Percentiles rank a stretch among this genome's conserved stretches.
phyloP scores from a whole-genome alignment of 2,329 filamentous ascomycete species.

The Trichoderma afroharzianum region DNA sequence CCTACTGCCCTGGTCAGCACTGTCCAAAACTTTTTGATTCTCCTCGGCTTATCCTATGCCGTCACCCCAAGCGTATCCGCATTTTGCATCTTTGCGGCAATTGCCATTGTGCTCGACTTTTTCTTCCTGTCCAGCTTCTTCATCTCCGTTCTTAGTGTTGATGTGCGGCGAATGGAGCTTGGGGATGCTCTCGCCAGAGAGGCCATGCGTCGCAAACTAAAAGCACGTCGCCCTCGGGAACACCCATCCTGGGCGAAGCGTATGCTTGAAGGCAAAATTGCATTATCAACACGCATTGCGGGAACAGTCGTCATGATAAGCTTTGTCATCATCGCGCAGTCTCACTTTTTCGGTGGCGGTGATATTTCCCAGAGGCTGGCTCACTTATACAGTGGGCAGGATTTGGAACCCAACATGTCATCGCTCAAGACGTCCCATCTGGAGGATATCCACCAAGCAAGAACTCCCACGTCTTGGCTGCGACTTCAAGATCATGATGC shows the following conservation, averaged over 20 bases:
- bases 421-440: slow-evolving; percentile 41
- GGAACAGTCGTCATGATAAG: slow-evolving; percentile 70
- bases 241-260: slow-evolving; percentile 52
- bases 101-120: slow-evolving; percentile 73
- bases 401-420: slow-evolving; percentile 24
- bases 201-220: slow-evolving; percentile 40
- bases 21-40: slow-evolving; percentile 63
- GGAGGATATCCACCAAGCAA: slow-evolving; percentile 66
- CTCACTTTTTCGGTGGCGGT: slow-evolving; percentile 69
- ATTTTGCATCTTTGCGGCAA: slow-evolving; percentile 72
- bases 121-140: slow-evolving; percentile 79
- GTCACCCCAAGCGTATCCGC: slow-evolving; percentile 68
- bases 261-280: slow-evolving; percentile 60
- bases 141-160: slow-evolving; percentile 72
- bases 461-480: slow-evolving; percentile 74
- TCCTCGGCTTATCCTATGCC: slow-evolving; percentile 61
- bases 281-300: slow-evolving; percentile 69
- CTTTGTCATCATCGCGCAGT: slow-evolving; percentile 70
- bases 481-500: slow-evolving; percentile 75
- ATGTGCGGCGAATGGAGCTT: slow-evolving; percentile 72
- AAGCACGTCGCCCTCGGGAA: slow-evolving; percentile 23
- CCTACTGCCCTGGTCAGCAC: slow-evolving; percentile 66
- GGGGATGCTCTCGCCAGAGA: slow-evolving; percentile 65
- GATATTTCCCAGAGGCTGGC: slow-evolving; percentile 35
- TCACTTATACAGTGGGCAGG: slow-evolving; percentile 24